Evolutionary conservation across 2,329 filamentous ascomycete genomes (phyloP).

Genomic region (Colletotrichum sp.): DNA sequence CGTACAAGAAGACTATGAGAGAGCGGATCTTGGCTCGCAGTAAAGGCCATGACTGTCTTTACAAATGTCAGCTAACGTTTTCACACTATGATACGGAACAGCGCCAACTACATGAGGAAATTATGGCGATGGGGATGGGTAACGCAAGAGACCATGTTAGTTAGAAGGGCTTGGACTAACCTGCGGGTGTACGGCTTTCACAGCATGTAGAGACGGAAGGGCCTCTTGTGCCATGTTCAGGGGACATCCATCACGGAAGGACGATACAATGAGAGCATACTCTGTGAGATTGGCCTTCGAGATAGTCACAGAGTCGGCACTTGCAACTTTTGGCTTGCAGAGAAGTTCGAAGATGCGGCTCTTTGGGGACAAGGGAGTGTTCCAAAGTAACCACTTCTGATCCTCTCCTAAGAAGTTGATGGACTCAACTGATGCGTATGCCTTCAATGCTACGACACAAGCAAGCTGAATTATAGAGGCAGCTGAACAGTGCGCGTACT

Average conservation of each 20-base stretch:
- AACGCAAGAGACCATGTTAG: background rate
- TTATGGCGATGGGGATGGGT: background rate
- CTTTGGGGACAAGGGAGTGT: background rate
- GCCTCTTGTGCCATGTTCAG: background rate
- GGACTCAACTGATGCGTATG: background rate
- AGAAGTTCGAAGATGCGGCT: background rate
- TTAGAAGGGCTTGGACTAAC: background rate
- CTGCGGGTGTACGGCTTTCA: background rate
- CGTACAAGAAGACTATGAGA: background rate
- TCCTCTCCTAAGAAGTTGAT: background rate
- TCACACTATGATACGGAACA: background rate
- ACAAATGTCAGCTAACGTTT: background rate
- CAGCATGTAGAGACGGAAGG: background rate
- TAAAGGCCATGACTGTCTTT: background rate
- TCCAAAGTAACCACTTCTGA: background rate
- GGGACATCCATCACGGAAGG: background rate
- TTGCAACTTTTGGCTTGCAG: background rate
- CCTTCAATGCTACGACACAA: background rate
- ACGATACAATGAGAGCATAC: background rate
- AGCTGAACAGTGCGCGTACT: background rate
- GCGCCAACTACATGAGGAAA: background rate
- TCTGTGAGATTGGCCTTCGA: background rate
- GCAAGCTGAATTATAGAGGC: background rate
- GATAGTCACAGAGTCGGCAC: background rate
- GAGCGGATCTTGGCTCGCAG: background rate